Percentiles rank a stretch among this genome's conserved stretches.
phyloP scores from a whole-genome alignment of 1,139 yeast species.

The Yamadazyma diddensiae region DNA sequence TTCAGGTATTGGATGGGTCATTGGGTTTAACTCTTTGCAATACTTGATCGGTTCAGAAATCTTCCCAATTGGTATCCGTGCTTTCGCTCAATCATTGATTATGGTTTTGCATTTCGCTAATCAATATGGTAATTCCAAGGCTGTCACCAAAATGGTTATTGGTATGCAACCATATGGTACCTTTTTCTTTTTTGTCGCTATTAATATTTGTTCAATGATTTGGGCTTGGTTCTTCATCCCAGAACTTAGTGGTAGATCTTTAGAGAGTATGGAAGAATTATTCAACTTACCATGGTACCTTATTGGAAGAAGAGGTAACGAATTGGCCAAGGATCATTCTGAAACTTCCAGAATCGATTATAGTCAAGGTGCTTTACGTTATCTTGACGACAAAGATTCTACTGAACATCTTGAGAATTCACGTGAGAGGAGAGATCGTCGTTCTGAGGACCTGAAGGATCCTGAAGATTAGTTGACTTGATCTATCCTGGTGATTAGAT shows the following conservation, averaged over 20 bases:
- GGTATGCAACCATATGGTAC: conserved; percentile 51
- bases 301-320: conserved; percentile 51
- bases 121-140: conserved; percentile 61
- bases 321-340: conserved; percentile 52
- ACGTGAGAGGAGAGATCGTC: conserved; percentile 7
- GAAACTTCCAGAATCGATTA: conserved; percentile 22
- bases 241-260: conserved; percentile 50
- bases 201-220: conserved; percentile 36
- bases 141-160: conserved; percentile 51
- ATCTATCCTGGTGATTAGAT: not conserved
- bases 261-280: conserved; percentile 57
- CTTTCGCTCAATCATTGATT: conserved; percentile 50
- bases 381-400: conserved; percentile 13
- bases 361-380: conserved; percentile 10
- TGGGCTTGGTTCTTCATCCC: conserved; percentile 57
- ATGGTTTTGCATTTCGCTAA: conserved; percentile 60
- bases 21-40: conserved; percentile 61
- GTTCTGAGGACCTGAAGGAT: conserved; percentile 10
- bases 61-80: conserved; percentile 54
- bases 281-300: conserved; percentile 59
- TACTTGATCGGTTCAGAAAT: conserved; percentile 59
- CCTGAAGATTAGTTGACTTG: conserved; percentile 2
- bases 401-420: conserved; percentile 14
- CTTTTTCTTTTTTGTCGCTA: conserved; percentile 51
- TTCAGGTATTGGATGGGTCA: conserved; percentile 59